phyloP scores from a whole-genome alignment of 768 basidiomycete genomes.

The Termitomyces sp. region DNA sequence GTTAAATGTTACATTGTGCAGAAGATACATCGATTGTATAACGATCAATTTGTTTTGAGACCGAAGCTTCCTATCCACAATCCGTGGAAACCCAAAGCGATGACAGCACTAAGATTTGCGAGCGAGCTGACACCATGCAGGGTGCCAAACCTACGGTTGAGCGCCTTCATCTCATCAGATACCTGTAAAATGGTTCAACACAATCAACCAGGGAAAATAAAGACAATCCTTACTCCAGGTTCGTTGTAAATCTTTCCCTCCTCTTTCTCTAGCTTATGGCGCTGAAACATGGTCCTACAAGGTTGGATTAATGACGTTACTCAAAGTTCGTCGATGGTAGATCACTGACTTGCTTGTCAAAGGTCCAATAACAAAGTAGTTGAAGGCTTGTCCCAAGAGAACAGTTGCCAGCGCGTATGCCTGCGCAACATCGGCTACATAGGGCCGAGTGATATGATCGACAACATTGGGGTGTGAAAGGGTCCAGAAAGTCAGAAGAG shows the following conservation, averaged over 20 bases:
- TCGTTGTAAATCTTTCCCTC: slow-evolving; percentile 69
- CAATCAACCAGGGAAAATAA: slow-evolving; percentile 1
- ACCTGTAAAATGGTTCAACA: slow-evolving; percentile 34
- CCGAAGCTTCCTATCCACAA: slow-evolving; percentile 64
- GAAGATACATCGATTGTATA: background rate
- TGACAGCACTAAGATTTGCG: slow-evolving; percentile 57
- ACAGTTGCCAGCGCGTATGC: slow-evolving; percentile 51
- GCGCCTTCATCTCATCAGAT: slow-evolving; percentile 62
- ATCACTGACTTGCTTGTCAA: slow-evolving; percentile 55
- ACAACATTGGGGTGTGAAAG: slow-evolving; percentile 54
- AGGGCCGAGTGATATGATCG: slow-evolving; percentile 40
- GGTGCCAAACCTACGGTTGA: slow-evolving; percentile 62
- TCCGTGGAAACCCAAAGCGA: slow-evolving; percentile 65
- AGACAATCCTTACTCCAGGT: slow-evolving; percentile 43
- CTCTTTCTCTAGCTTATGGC: slow-evolving; percentile 69
- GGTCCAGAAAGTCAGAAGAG: slow-evolving; percentile 56
- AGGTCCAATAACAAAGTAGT: slow-evolving; percentile 71
- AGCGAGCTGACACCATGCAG: slow-evolving; percentile 70
- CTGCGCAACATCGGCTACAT: slow-evolving; percentile 60
- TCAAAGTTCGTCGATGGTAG: slow-evolving; percentile 12
- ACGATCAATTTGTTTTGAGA: slow-evolving; percentile 32
- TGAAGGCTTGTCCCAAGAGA: slow-evolving; percentile 47
- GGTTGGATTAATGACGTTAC: background rate
- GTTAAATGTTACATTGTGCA: slow-evolving; percentile 8
- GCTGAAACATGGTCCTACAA: slow-evolving; percentile 67